Percentiles rank a stretch among this genome's conserved stretches.
phyloP scores from a whole-genome alignment of 192 early-diverging fungal genomes.

The Backusella psychrophila region DNA sequence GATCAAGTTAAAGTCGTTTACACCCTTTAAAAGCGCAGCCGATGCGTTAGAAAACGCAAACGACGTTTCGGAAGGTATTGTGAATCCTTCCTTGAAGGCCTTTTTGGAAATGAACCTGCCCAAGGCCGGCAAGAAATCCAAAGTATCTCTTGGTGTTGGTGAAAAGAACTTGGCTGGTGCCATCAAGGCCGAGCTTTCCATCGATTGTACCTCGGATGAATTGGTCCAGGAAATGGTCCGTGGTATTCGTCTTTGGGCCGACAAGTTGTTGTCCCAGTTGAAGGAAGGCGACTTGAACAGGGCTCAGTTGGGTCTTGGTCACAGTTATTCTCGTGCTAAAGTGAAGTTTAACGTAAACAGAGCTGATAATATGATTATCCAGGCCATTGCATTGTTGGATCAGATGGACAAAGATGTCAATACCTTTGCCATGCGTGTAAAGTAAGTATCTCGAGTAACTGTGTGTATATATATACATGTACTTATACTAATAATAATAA shows the following conservation, averaged over 20 bases:
- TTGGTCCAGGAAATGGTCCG: slow-evolving; percentile 88
- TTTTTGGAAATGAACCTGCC: slow-evolving; percentile 96
- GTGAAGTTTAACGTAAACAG: slow-evolving; percentile 99
- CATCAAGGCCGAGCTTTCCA: slow-evolving; percentile 73
- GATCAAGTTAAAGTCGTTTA: slow-evolving; percentile 88
- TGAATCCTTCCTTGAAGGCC: slow-evolving; percentile 82
- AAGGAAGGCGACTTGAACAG: slow-evolving; percentile 91
- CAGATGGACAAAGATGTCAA: slow-evolving; percentile 99
- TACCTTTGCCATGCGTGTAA: slow-evolving; percentile 94
- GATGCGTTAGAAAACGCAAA: slow-evolving; percentile 97
- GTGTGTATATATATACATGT: too few species aligned
- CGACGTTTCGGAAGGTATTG: slow-evolving; percentile 95
- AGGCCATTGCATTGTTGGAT: slow-evolving; percentile 92
- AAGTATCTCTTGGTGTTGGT: slow-evolving; percentile 79
- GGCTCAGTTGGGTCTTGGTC: slow-evolving; percentile 96
- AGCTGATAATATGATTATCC: slow-evolving; percentile 95
- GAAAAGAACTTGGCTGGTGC: slow-evolving; percentile 81
- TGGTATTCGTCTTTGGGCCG: slow-evolving; percentile 88
- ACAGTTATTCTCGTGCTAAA: slow-evolving; percentile 97
- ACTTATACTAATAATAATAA: neutral
- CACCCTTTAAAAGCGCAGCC: slow-evolving; percentile 93
- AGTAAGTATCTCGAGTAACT: slow-evolving; percentile 30
- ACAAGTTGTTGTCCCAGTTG: slow-evolving; percentile 84
- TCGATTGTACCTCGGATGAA: slow-evolving; percentile 80
- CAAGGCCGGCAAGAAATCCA: slow-evolving; percentile 71